Evolutionary conservation across 306 rosid genomes (phyloP), one percentile per base, ranked within the genome.

Genomic region (Lotus japonicus): DNA sequence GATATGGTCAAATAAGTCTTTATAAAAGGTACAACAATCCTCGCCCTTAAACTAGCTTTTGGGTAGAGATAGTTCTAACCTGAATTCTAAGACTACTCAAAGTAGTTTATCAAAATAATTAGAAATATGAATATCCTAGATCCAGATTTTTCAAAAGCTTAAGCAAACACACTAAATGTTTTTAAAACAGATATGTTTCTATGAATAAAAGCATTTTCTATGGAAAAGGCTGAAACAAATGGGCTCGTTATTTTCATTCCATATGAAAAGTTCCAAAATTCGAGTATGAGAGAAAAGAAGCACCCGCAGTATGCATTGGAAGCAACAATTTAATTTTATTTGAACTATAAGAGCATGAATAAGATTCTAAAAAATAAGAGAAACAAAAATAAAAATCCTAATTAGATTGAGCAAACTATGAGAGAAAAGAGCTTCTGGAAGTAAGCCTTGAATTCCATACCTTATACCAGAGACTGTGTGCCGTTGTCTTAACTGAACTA

Each of bases 381-480:
- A 8, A 51, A 16, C 10, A 56, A 49, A 69, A 70, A 63, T n/a
- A 14, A 46, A 45, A 58, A 33, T 57, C 28, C 62, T 61, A 57
- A 55, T 10, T 19, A 41, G 13, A 49, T 53, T 33, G 16, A 36
- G 23, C 11, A 45, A 54, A 48, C 10, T n/a, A 58, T 14, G 21
- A 41, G 43, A 0, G 55, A 54, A 14, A 56, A 21, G 11, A 17
- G 57, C 42, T 66, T 26, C 57, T 60, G 49, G 64, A 49, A 57
- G 58, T 12, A 70, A 38, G 44, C 38, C 48, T 77, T 67, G 54
- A 72, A 42, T 39, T 42, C 50, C 72, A 74, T 80, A 95, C 99
- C 99, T 90, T 78, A 95, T 56, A 72, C 96, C 97, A 70, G 97
- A 95, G 75, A 95, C 99, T 2, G 97, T 95, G 72, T 90, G 97